phyloP scores from a whole-genome alignment of 1,139 yeast species.

The Sugiyamaella neomexicana region DNA sequence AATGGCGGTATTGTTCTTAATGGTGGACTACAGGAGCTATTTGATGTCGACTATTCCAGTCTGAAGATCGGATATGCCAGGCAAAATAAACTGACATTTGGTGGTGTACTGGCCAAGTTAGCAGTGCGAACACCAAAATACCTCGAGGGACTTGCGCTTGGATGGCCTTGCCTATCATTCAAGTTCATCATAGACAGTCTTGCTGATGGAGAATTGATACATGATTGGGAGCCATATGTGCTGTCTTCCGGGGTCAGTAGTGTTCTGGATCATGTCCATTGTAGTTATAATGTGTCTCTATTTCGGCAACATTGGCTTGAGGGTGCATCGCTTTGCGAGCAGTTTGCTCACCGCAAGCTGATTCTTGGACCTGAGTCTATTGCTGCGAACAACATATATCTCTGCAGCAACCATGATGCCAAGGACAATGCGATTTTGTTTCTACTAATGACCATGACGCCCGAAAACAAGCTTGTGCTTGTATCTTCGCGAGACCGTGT shows the following conservation, averaged over 20 bases:
- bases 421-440: conserved; percentile 8
- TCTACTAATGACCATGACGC: conserved; percentile 5
- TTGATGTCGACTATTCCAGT: conserved; percentile 23
- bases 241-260: conserved; percentile 71
- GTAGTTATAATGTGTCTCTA: conserved; percentile 28
- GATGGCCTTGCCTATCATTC: conserved; percentile 82
- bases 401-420: conserved; percentile 2
- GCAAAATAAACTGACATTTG: conserved; percentile 46
- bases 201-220: conserved; percentile 34
- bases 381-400: conserved; percentile 8
- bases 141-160: conserved; percentile 79
- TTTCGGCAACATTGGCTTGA: conserved; percentile 31
- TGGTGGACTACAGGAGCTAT: conserved; percentile 47
- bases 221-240: conserved; percentile 55
- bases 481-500: conserved; percentile 10
- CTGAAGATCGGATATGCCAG: conserved; percentile 22
- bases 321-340: conserved; percentile 28
- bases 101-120: conserved; percentile 61
- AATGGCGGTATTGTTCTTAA: conserved; percentile 59
- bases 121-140: conserved; percentile 71
- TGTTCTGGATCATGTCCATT: conserved; percentile 33
- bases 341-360: conserved; percentile 30
- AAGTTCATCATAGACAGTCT: conserved; percentile 53
- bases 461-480: conserved; percentile 2
- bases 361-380: conserved; percentile 22